phyloP scores from a whole-genome alignment of 2,329 filamentous ascomycete species.

The Apiospora kogelbergensis region DNA sequence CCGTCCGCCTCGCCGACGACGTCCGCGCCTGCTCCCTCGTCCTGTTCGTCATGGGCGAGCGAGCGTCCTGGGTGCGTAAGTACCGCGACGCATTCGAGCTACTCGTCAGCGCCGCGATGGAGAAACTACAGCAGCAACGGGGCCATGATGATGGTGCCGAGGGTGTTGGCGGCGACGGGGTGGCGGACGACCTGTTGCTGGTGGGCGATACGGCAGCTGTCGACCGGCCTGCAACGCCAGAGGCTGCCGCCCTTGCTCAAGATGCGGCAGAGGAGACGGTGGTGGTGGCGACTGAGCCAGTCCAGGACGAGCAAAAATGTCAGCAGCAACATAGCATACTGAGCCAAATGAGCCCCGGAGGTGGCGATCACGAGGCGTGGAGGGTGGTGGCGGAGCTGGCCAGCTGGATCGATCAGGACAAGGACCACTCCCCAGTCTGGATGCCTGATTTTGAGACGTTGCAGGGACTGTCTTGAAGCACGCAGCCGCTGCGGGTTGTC shows the following conservation, averaged over 20 bases:
- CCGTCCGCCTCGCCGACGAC: slow-evolving; percentile 47
- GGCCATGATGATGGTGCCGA: slow-evolving; percentile 17
- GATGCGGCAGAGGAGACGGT: not conserved
- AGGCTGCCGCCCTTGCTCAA: too few relatives aligned
- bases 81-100: slow-evolving; percentile 48
- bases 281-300: not conserved
- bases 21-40: slow-evolving; percentile 49
- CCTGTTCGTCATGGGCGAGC: slow-evolving; percentile 49
- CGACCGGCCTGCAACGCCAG: not conserved
- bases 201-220: slow-evolving; percentile 8
- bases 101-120: slow-evolving; percentile 46
- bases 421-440: slow-evolving; percentile 26
- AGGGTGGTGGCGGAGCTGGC: slow-evolving; percentile 30
- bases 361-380: slow-evolving; percentile 21
- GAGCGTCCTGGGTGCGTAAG: slow-evolving; percentile 46
- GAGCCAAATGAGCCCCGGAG: not conserved
- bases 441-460: slow-evolving; percentile 32
- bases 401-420: slow-evolving; percentile 30
- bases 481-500: too few relatives aligned
- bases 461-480: slow-evolving; percentile 20
- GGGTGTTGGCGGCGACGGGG: slow-evolving; percentile 16
- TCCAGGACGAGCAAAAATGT: not conserved
- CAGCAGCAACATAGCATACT: not conserved
- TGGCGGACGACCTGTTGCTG: not conserved
- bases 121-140: slow-evolving; percentile 38